Base-by-base conservation (phyloP, 2,329 filamentous ascomycete species). In the Fusarium sp. region DNA sequence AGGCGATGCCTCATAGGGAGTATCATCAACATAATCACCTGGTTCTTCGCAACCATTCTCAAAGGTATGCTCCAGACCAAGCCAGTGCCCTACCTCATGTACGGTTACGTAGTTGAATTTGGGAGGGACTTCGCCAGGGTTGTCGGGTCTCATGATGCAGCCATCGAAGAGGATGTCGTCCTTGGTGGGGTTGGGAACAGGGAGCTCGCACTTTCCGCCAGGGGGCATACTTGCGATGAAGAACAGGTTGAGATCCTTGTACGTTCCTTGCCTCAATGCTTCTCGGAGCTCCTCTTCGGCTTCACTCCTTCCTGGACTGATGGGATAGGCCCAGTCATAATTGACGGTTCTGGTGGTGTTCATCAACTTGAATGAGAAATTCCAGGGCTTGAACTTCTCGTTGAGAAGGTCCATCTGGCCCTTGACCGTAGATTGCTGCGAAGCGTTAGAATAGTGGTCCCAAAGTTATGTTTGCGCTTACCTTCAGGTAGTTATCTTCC, bases 1-100 rank as follows among this genome's bases (percentile, higher is more conserved):
- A 7, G 64, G 56, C 0, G 18, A 27, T 9, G 19, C 46, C 25
- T 73, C 65, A 12, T 69, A 60, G 6, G 70, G 57, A 3, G 70
- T 73, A 46, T 72, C 52, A 3, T 70, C 65, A 3, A 72, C 60
- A 4, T 55, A 64, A 8, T 72, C 65, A 14, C 69, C 65, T 8
- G 69, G 70, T 11, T 60, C 61, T 4, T 72, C 39, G 2, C 65
- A 72, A 3, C 69, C 60, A 18, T 70, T 73, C 6, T 57, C 23
- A 25, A 73, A 73, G 4, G 70, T 73, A 48, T 72, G 69, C 0
- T 70, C 60, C 14, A 73, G 44, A 11, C 69, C 65, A 23, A 73
- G 54, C 69, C 65, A 72, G 29, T 72, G 65, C 0, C 69, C 60
- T 4, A 73, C 70, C 25, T 73, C 65, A 5, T 73, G 66, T 2